Percentiles rank a stretch among this genome's conserved stretches.
phyloP scores from a whole-genome alignment of 306 rosid genomes.

The Begonia loranthoides region DNA sequence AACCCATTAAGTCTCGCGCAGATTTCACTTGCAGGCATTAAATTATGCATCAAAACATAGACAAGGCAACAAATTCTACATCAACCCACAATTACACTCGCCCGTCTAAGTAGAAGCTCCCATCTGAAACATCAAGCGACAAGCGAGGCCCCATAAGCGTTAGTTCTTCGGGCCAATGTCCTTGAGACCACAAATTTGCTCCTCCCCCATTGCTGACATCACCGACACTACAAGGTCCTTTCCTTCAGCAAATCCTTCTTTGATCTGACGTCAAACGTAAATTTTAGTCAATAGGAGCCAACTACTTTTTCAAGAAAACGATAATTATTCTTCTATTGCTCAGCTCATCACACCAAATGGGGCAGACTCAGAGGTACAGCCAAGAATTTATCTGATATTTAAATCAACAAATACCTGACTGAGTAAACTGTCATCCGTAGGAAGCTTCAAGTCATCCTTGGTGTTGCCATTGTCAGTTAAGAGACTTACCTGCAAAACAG shows the following conservation, averaged over 20 bases:
- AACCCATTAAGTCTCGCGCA: no score
- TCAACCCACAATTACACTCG: no score
- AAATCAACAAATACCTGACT: conserved; percentile 10
- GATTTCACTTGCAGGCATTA: no score
- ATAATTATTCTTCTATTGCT: no score
- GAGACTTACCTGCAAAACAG: conserved; percentile 12
- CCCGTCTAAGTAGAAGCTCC: neutral
- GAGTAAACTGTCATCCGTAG: conserved; percentile 19
- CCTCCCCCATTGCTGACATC: conserved; percentile 31
- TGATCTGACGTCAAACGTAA: conserved; percentile 7
- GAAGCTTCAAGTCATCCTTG: conserved; percentile 22
- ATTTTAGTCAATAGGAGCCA: no score
- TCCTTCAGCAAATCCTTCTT: conserved; percentile 22
- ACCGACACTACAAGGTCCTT: conserved; percentile 27
- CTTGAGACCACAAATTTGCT: conserved; percentile 25
- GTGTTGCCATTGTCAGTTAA: conserved; percentile 17
- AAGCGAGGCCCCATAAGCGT: neutral
- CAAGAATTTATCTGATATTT: no score
- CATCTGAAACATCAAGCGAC: neutral
- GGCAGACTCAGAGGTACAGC: no score
- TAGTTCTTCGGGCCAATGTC: conserved; percentile 22
- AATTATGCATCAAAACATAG: no score
- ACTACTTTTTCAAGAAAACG: no score
- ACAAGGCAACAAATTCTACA: no score
- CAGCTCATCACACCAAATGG: no score